phyloP scores from a whole-genome alignment of 176 grass and related monocot genomes.

The Avena sativa region DNA sequence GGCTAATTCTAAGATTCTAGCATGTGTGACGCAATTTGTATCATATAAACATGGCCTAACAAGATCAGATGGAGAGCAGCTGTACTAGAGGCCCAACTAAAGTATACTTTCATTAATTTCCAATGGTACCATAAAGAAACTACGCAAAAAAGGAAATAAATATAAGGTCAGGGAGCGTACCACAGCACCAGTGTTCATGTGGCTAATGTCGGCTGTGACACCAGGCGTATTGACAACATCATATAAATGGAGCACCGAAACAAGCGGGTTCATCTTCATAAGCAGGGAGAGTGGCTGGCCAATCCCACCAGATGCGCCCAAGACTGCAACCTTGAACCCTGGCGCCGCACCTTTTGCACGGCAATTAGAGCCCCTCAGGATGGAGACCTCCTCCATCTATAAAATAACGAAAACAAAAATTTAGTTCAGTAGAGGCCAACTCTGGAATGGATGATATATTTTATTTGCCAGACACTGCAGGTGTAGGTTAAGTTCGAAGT shows the following conservation, averaged over 20 bases:
- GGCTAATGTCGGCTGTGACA: slow-evolving; percentile 89
- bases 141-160: not conserved
- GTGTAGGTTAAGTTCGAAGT: not conserved
- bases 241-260: slow-evolving; percentile 84
- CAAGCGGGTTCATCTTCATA: slow-evolving; percentile 93
- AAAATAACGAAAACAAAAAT: slow-evolving; percentile 31
- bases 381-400: slow-evolving; percentile 56
- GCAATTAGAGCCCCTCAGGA: slow-evolving; percentile 53
- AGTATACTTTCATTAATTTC: not conserved
- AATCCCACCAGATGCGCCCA: slow-evolving; percentile 86
- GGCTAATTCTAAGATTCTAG: no score
- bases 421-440: slow-evolving; percentile 3
- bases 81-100: not conserved
- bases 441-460: not conserved
- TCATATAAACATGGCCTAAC: not conserved
- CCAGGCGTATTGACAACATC: slow-evolving; percentile 89
- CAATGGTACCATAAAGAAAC: not conserved
- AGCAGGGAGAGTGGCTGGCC: slow-evolving; percentile 82
- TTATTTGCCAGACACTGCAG: not conserved
- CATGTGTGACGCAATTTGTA: no score
- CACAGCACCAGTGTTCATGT: slow-evolving; percentile 93
- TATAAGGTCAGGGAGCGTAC: slow-evolving; percentile 37
- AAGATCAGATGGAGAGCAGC: not conserved
- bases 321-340: slow-evolving; percentile 85
- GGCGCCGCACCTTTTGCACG: slow-evolving; percentile 80